Conservation (phyloP, 768 basidiomycete genomes). For the Termitomyces sp. region DNA sequence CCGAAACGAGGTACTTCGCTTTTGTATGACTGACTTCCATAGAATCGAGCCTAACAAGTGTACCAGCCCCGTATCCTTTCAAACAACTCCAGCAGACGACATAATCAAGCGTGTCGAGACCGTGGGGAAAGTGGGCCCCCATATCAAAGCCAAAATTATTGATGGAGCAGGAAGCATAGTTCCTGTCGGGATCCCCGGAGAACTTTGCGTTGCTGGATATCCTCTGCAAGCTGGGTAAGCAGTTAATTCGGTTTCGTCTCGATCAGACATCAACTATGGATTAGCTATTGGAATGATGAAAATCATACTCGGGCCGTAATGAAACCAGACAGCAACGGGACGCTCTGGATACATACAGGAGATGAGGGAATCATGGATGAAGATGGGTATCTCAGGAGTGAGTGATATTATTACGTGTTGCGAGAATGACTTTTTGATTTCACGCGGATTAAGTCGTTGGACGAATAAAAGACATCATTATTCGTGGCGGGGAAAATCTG, state of each 20-base stretch:
- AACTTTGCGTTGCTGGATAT: conserved; percentile 74
- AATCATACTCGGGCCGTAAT: conserved; percentile 62
- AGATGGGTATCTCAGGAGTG: conserved; percentile 75
- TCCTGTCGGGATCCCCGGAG: conserved; percentile 72
- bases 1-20: conserved; percentile 61
- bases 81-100: conserved; percentile 67
- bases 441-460: conserved; percentile 57
- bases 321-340: conserved; percentile 50
- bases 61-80: conserved; percentile 79
- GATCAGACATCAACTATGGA: not conserved
- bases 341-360: conserved; percentile 81
- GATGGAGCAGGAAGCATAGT: conserved; percentile 56
- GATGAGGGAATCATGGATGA: conserved; percentile 81
- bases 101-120: conserved; percentile 78
- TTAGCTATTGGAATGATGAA: conserved; percentile 75
- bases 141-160: conserved; percentile 74
- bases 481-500: conserved; percentile 86
- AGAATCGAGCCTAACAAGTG: not conserved
- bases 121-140: conserved; percentile 73
- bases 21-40: not conserved
- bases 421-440: not conserved
- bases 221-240: conserved; percentile 74
- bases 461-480: conserved; percentile 83
- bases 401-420: conserved; percentile 19
- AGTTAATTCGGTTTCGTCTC: not conserved